Evolutionary conservation across 768 basidiomycete genomes (phyloP).

Genomic region (Termitomyces bulborhizus): DNA sequence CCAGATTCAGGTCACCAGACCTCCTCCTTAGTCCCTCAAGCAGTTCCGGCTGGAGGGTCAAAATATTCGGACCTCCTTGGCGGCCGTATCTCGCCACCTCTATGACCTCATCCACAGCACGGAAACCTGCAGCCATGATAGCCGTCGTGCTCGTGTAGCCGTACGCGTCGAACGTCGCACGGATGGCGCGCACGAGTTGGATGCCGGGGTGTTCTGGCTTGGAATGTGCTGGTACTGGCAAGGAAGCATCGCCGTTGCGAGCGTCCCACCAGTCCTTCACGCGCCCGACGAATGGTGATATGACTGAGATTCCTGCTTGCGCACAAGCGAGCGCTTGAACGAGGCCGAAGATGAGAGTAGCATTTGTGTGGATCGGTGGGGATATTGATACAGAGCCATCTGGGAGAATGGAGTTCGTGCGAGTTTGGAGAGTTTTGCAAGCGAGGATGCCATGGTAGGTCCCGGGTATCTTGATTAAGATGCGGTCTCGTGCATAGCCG

Average conservation of each 20-base stretch:
- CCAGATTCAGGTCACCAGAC: no score
- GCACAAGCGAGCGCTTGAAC: constrained; percentile 31
- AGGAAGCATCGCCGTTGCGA: not conserved
- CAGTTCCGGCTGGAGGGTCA: constrained; percentile 29
- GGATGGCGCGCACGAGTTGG: constrained; percentile 23
- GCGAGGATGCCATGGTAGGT: constrained; percentile 28
- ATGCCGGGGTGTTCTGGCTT: constrained; percentile 26
- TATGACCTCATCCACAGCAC: constrained; percentile 25
- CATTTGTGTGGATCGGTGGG: constrained; percentile 25
- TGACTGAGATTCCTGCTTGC: constrained; percentile 26
- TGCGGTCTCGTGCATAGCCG: constrained; percentile 20
- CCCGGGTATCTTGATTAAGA: constrained; percentile 31
- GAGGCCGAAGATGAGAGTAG: constrained; percentile 29
- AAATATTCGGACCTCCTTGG: constrained; percentile 22
- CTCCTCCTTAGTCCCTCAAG: constrained; percentile 20
- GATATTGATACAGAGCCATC: no score
- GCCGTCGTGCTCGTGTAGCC: constrained; percentile 21
- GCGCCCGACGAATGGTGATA: constrained; percentile 32
- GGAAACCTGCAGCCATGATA: constrained; percentile 31
- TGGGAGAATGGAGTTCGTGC: not conserved
- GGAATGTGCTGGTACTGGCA: not conserved
- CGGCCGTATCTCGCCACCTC: constrained; percentile 22
- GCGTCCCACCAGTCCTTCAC: constrained; percentile 33
- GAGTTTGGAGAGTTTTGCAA: constrained; percentile 22
- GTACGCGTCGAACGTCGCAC: constrained; percentile 17